Evolutionary conservation across 208 protist genomes (phyloP), one percentile per base, ranked within the genome.

Genomic region (Leptomonas pyrrhocoris): DNA sequence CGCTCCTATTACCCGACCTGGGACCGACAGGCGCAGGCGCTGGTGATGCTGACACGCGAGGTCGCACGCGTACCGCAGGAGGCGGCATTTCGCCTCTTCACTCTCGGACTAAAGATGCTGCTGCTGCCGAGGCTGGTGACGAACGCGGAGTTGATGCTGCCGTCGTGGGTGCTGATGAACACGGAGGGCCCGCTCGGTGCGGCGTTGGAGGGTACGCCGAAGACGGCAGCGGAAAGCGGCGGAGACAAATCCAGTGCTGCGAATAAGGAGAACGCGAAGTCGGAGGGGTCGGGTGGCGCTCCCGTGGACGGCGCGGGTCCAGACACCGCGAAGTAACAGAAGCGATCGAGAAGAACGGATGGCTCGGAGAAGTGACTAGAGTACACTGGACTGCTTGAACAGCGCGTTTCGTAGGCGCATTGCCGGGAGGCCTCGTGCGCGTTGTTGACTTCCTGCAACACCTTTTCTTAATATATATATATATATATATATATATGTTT

Each of bases 1-100:
- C 55, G 64, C 21, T 68, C 48, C 31, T 91, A 85, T 57, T 85
- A 85, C 36, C 88, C 91, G 8, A 79, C 68, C 8, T 96, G 88
- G 89, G 91, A 96, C 51, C 81, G 91, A 0, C 77, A 86, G 65
- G 88, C 91, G 27, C 91, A 96, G 65, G 77, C 81, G 42, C 79
- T 93, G 2, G 81, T 96, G 59, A 77, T 89, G 70, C 70, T 96
- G 46, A 94, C 85, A 11, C 80, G 81, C 25, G 54, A 85, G 9
- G 91, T 92, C 23, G 62, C 83, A n/a, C 86, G 91, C 28, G 82
- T 92, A 8, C 87, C 89, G 30, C 86, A 90, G 74, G 86, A 92
- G 66, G 90, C 90, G 31, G 88, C 91, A 16, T 94, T 96, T 75
- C 86, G 91, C 23, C 69, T 96, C 25, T 90, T 96, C 56, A 80